phyloP scores from a whole-genome alignment of 768 basidiomycete species.

The Lactarius sanguifluus region DNA sequence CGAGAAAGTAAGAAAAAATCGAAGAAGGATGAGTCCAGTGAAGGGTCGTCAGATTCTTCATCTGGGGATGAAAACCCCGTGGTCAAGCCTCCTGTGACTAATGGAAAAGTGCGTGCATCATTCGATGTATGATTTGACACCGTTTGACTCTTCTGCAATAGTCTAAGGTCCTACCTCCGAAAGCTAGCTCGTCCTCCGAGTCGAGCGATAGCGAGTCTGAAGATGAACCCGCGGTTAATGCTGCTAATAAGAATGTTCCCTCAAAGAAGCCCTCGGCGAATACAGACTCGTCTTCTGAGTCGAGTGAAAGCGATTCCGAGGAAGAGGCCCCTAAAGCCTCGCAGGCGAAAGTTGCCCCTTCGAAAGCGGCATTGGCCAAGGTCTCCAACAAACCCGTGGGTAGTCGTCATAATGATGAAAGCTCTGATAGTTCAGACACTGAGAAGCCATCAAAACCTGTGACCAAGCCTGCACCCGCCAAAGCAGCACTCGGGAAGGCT shows the following conservation, averaged over 20 bases:
- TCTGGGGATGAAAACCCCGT: conserved; percentile 43
- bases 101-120: conserved; percentile 17
- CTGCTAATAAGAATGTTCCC: not conserved
- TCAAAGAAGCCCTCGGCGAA: conserved; percentile 20
- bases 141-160: conserved; percentile 27
- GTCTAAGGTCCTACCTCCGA: conserved; percentile 35
- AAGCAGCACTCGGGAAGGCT: conserved; percentile 14
- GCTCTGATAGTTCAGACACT: conserved; percentile 21
- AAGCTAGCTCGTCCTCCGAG: conserved; percentile 31
- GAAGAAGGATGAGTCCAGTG: conserved; percentile 33
- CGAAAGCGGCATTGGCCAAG: conserved; percentile 2
- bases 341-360: not conserved
- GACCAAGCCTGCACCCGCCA: conserved; percentile 20
- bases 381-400: not conserved
- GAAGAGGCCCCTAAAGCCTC: conserved; percentile 4
- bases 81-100: conserved; percentile 24
- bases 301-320: conserved; percentile 25
- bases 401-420: conserved; percentile 7
- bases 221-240: not conserved
- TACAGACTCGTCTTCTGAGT: conserved; percentile 28
- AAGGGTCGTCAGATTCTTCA: conserved; percentile 37
- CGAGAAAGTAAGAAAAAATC: conserved; percentile 27
- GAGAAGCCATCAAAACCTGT: conserved; percentile 10
- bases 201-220: conserved; percentile 28
- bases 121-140: not conserved